Conservation (phyloP, 2,329 filamentous ascomycete species). For the Phialophora tarda region DNA sequence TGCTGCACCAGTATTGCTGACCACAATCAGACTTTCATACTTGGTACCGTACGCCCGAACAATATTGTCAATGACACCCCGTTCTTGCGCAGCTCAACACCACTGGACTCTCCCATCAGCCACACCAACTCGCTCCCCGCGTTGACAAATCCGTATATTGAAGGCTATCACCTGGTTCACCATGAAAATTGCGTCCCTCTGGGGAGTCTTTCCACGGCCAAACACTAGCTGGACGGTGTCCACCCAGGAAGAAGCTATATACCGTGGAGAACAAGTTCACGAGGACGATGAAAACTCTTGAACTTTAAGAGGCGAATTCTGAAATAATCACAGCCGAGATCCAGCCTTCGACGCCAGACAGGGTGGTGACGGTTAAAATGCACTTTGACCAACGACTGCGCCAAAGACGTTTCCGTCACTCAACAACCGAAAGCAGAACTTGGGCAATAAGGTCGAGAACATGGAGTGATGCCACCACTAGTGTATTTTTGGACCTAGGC, state of each 20-base stretch:
- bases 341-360: neutral
- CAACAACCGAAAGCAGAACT: slow-evolving; percentile 25
- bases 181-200: neutral
- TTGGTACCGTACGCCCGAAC: neutral
- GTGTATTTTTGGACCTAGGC: slow-evolving; percentile 27
- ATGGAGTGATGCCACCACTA: slow-evolving; percentile 22
- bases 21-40: neutral
- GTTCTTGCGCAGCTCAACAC: neutral
- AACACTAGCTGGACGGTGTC: neutral
- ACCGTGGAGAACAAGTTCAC: neutral
- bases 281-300: neutral
- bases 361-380: neutral
- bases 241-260: neutral
- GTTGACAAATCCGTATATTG: neutral
- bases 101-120: neutral
- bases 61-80: neutral
- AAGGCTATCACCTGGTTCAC: neutral
- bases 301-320: neutral
- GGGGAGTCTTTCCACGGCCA: neutral
- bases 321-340: neutral
- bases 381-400: neutral
- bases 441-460: slow-evolving; percentile 19
- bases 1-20: neutral
- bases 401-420: slow-evolving; percentile 17
- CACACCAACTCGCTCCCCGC: neutral